phyloP scores from a whole-genome alignment of 1,139 yeast species.

The Candida gigantensis region DNA sequence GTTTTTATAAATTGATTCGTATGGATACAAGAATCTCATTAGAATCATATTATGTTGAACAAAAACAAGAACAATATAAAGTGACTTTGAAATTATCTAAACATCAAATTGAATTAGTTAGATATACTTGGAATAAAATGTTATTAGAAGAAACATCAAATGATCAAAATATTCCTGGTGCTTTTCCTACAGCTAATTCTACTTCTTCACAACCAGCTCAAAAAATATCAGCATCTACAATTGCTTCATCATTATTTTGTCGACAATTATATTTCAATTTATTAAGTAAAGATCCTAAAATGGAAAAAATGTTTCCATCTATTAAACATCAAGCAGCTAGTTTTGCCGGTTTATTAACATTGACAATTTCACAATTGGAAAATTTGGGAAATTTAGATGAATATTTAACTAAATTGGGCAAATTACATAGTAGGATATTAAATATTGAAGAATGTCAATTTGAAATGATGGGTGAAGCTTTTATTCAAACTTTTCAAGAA shows the following conservation, averaged over 20 bases:
- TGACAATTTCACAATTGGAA: constrained; percentile 53
- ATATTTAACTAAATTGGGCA: constrained; percentile 64
- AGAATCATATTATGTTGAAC: constrained; percentile 21
- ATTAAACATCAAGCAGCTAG: constrained; percentile 73
- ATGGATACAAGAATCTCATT: constrained; percentile 53
- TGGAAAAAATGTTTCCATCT: constrained; percentile 62
- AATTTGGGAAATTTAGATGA: constrained; percentile 51
- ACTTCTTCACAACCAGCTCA: too few species aligned
- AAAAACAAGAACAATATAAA: constrained; percentile 18
- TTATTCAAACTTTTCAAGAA: constrained; percentile 72
- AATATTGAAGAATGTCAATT: constrained; percentile 75
- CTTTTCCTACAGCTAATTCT: constrained; percentile 10
- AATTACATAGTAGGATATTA: constrained; percentile 72
- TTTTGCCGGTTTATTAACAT: constrained; percentile 77
- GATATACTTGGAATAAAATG: constrained; percentile 50
- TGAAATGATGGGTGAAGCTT: constrained; percentile 78
- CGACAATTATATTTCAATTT: constrained; percentile 65
- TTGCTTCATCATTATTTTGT: constrained; percentile 55
- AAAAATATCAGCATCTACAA: constrained; percentile 15
- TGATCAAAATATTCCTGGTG: constrained; percentile 12
- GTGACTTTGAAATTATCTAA: constrained; percentile 31
- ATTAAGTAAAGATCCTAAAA: constrained; percentile 51
- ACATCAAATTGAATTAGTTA: constrained; percentile 40
- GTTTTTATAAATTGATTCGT: constrained; percentile 35
- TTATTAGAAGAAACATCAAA: constrained; percentile 31